Percentiles rank a stretch among this genome's conserved stretches.
Evolutionary conservation across 306 rosid species (phyloP).

Genomic region (Cicer arietinum): DNA sequence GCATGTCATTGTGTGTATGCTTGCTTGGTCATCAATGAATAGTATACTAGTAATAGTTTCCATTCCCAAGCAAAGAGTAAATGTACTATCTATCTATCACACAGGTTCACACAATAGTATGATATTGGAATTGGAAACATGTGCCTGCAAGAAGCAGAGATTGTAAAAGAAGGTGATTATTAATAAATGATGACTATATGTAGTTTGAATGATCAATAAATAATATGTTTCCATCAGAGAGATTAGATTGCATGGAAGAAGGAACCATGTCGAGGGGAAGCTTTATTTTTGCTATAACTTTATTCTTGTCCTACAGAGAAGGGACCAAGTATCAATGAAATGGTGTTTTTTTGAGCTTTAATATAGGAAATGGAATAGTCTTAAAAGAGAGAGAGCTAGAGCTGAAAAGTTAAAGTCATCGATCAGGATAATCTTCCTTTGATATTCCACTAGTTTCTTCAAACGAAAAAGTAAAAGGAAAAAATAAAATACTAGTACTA

Average conservation of each 20-base stretch:
- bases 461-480: too few species aligned
- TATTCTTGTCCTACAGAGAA: constrained; percentile 68
- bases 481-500: too few species aligned
- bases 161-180: constrained; percentile 85
- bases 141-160: constrained; percentile 64
- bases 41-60: constrained; percentile 11
- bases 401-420: constrained; percentile 69
- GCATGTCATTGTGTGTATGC: constrained; percentile 35
- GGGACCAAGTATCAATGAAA: constrained; percentile 66
- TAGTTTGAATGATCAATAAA: constrained; percentile 68
- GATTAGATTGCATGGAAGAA: constrained; percentile 69
- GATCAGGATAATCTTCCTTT: constrained; percentile 44
- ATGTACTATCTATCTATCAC: constrained; percentile 6
- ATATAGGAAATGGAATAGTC: constrained; percentile 68
- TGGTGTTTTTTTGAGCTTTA: constrained; percentile 32
- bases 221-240: constrained; percentile 51
- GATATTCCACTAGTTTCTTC: too few species aligned
- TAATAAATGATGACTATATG: constrained; percentile 70
- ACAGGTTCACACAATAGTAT: neutral
- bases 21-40: neutral
- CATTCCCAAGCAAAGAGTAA: constrained; percentile 42
- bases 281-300: constrained; percentile 59
- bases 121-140: constrained; percentile 60
- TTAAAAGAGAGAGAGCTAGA: constrained; percentile 75
- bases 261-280: constrained; percentile 60